A percentile compares a stretch with the other conserved stretches of the same genome.
Conservation (phyloP, 345 rosid genomes). For the Salix purpurea region DNA sequence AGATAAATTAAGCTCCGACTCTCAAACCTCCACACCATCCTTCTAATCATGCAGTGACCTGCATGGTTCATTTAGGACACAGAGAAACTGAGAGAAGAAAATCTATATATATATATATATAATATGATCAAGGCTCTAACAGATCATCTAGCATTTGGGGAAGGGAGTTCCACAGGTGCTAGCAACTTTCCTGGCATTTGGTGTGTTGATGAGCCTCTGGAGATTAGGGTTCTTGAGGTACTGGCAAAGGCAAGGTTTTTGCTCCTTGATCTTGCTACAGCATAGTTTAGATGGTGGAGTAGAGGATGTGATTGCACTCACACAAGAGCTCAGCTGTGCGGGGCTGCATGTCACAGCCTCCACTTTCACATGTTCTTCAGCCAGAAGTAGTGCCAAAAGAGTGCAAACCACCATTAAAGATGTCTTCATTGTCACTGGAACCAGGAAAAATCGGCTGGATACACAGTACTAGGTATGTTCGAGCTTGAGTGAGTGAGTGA, state of each 20-base stretch:
- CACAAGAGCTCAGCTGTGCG: slow-evolving; percentile 77
- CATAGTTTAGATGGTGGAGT: slow-evolving; percentile 63
- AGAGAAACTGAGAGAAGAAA: neutral
- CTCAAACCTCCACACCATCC: neutral
- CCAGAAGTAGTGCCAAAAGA: slow-evolving; percentile 42
- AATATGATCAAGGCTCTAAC: neutral
- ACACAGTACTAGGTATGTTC: neutral
- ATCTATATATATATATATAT: neutral
- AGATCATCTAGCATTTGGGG: slow-evolving; percentile 62
- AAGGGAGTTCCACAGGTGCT: slow-evolving; percentile 74
- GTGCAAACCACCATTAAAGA: slow-evolving; percentile 34
- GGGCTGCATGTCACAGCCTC: slow-evolving; percentile 73
- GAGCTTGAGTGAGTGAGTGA: neutral
- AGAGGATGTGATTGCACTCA: slow-evolving; percentile 61
- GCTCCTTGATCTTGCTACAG: slow-evolving; percentile 75
- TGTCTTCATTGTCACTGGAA: slow-evolving; percentile 38
- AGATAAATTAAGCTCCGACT: slow-evolving; percentile 3
- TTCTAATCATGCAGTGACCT: neutral
- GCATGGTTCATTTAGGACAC: slow-evolving; percentile 2
- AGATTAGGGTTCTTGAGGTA: slow-evolving; percentile 74
- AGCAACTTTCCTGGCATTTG: slow-evolving; percentile 88
- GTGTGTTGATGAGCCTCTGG: slow-evolving; percentile 61
- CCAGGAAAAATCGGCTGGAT: neutral
- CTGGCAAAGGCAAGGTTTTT: slow-evolving; percentile 86
- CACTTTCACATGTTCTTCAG: slow-evolving; percentile 24